Evolutionary conservation across 164 flowering plant genomes (phyloP).

Genomic region (Annona squamosa): DNA sequence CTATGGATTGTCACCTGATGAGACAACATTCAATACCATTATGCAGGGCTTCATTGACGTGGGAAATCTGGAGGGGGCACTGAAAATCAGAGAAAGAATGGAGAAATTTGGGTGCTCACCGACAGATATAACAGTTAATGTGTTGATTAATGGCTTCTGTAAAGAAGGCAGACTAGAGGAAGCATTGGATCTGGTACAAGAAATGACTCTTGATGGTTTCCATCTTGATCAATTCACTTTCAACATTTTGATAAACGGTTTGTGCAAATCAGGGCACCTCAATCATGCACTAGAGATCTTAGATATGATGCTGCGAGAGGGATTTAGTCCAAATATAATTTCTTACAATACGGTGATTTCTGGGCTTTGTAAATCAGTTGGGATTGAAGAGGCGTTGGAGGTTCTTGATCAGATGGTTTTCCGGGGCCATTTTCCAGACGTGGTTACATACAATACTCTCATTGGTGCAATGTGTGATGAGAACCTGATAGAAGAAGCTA

Average conservation of each 20-base stretch:
- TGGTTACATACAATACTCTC: too few species aligned
- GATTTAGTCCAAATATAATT: slow-evolving; percentile 28
- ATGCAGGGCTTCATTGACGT: too few species aligned
- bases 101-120: slow-evolving; percentile 29
- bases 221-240: slow-evolving; percentile 31
- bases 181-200: slow-evolving; percentile 46
- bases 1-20: too few species aligned
- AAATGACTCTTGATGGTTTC: slow-evolving; percentile 34
- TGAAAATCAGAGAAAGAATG: slow-evolving; percentile 57
- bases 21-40: too few species aligned
- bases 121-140: slow-evolving; percentile 44
- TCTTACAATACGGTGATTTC: slow-evolving; percentile 49
- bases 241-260: slow-evolving; percentile 48
- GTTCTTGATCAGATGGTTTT: too few species aligned
- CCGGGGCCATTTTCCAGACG: too few species aligned
- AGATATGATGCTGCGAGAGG: slow-evolving; percentile 42
- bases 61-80: slow-evolving; percentile 25
- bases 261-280: slow-evolving; percentile 33
- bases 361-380: slow-evolving; percentile 38
- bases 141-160: slow-evolving; percentile 44
- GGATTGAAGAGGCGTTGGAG: slow-evolving; percentile 32
- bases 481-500: too few species aligned
- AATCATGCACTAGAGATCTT: slow-evolving; percentile 39
- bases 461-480: too few species aligned
- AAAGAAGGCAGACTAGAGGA: slow-evolving; percentile 25